These are phyloP conservation scores for Botryosphaeria dothidea DNA, from an alignment of 2,329 filamentous ascomycete species.

Conservation along the genomic window DNA sequence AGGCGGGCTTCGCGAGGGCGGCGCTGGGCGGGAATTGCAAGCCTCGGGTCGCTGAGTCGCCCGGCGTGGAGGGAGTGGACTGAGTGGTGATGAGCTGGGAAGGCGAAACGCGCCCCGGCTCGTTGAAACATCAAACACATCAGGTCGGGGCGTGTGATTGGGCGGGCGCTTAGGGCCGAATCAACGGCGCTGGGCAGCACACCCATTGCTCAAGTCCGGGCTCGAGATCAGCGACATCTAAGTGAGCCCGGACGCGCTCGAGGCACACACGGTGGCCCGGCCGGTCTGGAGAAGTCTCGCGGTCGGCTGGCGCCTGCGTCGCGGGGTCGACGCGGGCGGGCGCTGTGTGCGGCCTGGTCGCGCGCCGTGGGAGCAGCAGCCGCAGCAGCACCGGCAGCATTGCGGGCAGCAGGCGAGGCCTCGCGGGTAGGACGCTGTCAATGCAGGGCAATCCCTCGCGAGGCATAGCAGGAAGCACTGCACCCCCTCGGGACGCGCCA, in stretches of 20 bases:
- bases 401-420: no score
- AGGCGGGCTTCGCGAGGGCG: background rate
- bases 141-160: background rate
- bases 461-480: background rate
- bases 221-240: background rate
- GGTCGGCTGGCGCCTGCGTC: background rate
- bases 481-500: constrained; percentile 9
- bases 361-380: no score
- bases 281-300: constrained; percentile 10
- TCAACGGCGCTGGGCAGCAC: background rate
- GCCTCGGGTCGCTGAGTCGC: background rate
- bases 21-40: background rate
- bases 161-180: background rate
- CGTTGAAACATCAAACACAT: background rate
- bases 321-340: background rate
- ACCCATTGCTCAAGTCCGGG: constrained; percentile 3
- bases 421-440: background rate
- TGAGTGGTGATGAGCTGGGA: background rate
- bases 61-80: background rate
- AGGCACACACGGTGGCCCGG: constrained; percentile 7
- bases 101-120: background rate
- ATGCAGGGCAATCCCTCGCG: constrained; percentile 6
- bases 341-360: background rate
- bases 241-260: background rate
- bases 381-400: no score